A percentile compares a stretch with the other conserved stretches of the same genome.
Conservation (phyloP, 257 asterid species). For the Capsicum chinense region DNA sequence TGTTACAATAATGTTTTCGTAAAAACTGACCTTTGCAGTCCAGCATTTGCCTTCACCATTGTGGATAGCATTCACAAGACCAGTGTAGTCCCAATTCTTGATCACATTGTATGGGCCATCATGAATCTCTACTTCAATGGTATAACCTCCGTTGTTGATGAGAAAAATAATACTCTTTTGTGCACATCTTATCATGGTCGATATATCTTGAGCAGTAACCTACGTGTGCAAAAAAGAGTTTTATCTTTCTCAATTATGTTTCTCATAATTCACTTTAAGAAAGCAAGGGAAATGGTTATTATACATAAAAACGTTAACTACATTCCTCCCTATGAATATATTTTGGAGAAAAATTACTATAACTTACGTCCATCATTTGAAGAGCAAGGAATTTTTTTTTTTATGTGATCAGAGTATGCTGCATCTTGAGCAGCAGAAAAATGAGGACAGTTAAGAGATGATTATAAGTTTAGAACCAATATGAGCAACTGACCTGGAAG, state of each 20-base stretch:
- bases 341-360: neutral
- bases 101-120: constrained; percentile 48
- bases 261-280: neutral
- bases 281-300: neutral
- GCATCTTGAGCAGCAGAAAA: neutral
- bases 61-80: constrained; percentile 45
- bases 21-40: constrained; percentile 44
- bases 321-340: neutral
- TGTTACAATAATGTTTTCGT: neutral
- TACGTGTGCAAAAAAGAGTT: neutral
- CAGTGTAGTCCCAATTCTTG: constrained; percentile 43
- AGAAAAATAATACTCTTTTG: constrained; percentile 42
- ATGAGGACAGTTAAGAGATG: neutral
- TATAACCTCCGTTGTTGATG: constrained; percentile 46
- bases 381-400: neutral
- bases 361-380: neutral
- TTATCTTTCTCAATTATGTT: neutral
- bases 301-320: neutral
- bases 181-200: constrained; percentile 43
- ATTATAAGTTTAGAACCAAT: neutral
- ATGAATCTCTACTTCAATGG: constrained; percentile 47
- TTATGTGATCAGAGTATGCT: neutral
- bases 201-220: constrained; percentile 47
- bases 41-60: constrained; percentile 51
- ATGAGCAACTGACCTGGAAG: constrained; percentile 41